These are phyloP conservation scores for Metschnikowia kofuensis DNA, from an alignment of 805 yeast genomes.

Conservation along the genomic window DNA sequence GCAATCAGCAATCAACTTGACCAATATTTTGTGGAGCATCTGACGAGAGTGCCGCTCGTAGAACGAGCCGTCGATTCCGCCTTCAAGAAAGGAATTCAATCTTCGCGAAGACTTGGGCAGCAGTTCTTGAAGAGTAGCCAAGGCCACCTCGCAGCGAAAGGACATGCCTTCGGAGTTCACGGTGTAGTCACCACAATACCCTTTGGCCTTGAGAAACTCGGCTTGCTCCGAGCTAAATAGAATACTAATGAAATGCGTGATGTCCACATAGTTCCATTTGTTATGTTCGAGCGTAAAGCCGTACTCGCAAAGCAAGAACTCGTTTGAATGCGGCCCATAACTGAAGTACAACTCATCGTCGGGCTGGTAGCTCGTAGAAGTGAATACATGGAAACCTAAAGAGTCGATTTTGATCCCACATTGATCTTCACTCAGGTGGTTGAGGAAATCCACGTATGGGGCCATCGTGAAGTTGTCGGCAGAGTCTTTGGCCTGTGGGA, in stretches of 20 bases:
- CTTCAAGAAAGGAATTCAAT: slow-evolving; percentile 41
- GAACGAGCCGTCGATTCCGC: slow-evolving; percentile 45
- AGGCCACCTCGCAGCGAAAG: slow-evolving; percentile 71
- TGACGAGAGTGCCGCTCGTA: slow-evolving; percentile 30
- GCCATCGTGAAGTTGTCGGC: slow-evolving; percentile 83
- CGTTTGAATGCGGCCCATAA: slow-evolving; percentile 89
- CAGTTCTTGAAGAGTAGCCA: slow-evolving; percentile 52
- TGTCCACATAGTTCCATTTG: slow-evolving; percentile 68
- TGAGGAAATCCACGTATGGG: slow-evolving; percentile 85
- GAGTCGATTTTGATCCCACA: slow-evolving; percentile 47
- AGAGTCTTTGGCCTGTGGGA: slow-evolving; percentile 49
- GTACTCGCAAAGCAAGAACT: slow-evolving; percentile 77
- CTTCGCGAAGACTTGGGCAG: slow-evolving; percentile 29
- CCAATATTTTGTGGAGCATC: slow-evolving; percentile 33
- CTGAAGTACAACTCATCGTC: slow-evolving; percentile 64
- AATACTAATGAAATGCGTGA: slow-evolving; percentile 43
- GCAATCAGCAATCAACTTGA: slow-evolving; percentile 24
- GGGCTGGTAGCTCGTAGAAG: slow-evolving; percentile 24
- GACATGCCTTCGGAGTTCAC: slow-evolving; percentile 51
- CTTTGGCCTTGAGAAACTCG: slow-evolving; percentile 46
- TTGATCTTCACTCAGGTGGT: slow-evolving; percentile 60
- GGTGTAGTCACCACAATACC: slow-evolving; percentile 76
- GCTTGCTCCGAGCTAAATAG: slow-evolving; percentile 36
- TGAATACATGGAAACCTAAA: slow-evolving; percentile 52
- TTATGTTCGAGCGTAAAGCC: slow-evolving; percentile 68